A percentile compares a stretch with the other conserved stretches of the same genome.
Evolutionary conservation across 192 early-diverging fungal species (phyloP).

Genomic region (Entomortierella parvispora): DNA sequence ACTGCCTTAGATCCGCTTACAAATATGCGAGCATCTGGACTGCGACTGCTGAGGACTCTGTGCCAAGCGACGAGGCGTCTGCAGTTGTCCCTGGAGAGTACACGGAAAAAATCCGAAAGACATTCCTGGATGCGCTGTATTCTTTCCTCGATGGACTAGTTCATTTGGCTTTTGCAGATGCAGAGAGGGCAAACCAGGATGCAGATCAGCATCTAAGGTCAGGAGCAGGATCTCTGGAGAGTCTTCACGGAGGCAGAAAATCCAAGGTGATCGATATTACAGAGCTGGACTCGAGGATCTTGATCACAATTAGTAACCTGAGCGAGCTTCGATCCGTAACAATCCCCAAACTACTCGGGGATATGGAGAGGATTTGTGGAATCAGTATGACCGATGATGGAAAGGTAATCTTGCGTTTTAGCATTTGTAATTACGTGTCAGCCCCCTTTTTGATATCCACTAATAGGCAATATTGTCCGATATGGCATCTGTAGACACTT

Average conservation of each 20-base stretch:
- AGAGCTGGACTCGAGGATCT: slow-evolving; percentile 69
- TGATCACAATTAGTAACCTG: slow-evolving; percentile 89
- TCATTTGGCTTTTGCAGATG: slow-evolving; percentile 68
- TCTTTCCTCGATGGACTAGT: slow-evolving; percentile 87
- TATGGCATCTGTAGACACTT: slow-evolving; percentile 58
- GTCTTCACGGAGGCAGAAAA: slow-evolving; percentile 13
- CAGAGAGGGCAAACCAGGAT: slow-evolving; percentile 36
- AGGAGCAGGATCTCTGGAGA: slow-evolving; percentile 15
- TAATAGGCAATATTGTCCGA: too few relatives aligned
- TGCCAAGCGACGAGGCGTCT: slow-evolving; percentile 19
- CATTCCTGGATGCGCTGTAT: slow-evolving; percentile 78
- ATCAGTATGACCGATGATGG: slow-evolving; percentile 65
- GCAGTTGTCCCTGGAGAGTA: slow-evolving; percentile 60
- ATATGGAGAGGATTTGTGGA: slow-evolving; percentile 78
- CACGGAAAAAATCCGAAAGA: slow-evolving; percentile 65
- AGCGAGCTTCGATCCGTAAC: slow-evolving; percentile 74
- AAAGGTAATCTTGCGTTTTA: slow-evolving; percentile 54
- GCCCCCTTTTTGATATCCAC: neutral
- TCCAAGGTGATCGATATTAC: slow-evolving; percentile 24
- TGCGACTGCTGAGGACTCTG: slow-evolving; percentile 50
- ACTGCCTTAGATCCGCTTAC: slow-evolving; percentile 70
- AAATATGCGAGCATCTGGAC: slow-evolving; percentile 63
- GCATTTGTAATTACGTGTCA: neutral
- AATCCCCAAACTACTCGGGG: slow-evolving; percentile 77
- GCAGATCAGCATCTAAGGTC: slow-evolving; percentile 18